Evolutionary conservation across 495 filamentous ascomycete genomes (phyloP), one percentile per base, ranked within the genome.

Genomic region (Penicillium waksmanii): DNA sequence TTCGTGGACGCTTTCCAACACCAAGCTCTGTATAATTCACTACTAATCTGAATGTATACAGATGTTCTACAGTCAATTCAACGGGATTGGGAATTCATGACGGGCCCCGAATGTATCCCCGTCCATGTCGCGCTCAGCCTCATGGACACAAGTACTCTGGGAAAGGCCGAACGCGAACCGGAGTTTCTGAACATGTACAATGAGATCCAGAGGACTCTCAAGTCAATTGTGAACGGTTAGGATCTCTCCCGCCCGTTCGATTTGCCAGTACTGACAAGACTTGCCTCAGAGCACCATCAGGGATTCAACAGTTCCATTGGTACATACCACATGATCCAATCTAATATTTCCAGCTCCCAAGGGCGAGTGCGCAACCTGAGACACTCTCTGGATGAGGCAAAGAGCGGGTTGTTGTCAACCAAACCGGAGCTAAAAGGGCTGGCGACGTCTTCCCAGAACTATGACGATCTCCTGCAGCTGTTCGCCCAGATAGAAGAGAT

Each of bases 301-400:
- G 95, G 93, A 33, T 99, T 99, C 81, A 99, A 97, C 71, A 97
- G 92, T 75, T 96, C 93, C 42, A 98, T 99, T 56, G 96, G 95
- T 70, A 96, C 93, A 15, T 99, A 97, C 66, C 96, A 99, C 76
- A 97, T 94, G 75, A 98, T 99, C 57, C 95, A 98, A 70, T 83
- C 88, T 6, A 96, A 91, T 74, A 96, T 99, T 63, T 89, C 93
- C 60, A 78, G 85, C 34, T 96, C 92, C 12, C 96, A 99, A 73
- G 82, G 83, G 56, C 88, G 93, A 55, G 89, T 98, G 21, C 86
- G 94, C 62, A 79, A 80, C 10, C 76, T 99, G 58, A 93, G 91
- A 71, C 87, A 93, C 55, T 91, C 90, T 10, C 80, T 99, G 40
- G 81, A 88, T n/a, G 77, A 88, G 38, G 90, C 95, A 33, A 96